These are phyloP conservation scores for Malus orientalis DNA, from an alignment of 306 rosid genomes.

Conservation along the genomic window DNA sequence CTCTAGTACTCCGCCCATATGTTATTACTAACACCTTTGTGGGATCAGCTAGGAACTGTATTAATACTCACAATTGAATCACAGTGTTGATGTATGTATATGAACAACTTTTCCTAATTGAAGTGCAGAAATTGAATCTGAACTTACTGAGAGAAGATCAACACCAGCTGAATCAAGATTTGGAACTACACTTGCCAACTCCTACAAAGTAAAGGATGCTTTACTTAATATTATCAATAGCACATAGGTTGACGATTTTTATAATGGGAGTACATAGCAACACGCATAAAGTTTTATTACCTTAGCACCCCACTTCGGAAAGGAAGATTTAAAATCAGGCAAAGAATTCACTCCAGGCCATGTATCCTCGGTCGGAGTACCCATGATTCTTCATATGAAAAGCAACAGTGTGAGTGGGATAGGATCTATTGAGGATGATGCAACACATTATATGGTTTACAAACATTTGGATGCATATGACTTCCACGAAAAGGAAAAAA, in stretches of 20 bases:
- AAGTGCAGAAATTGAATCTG: not conserved
- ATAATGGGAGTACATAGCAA: not conserved
- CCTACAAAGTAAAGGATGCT: constrained; percentile 39
- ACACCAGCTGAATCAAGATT: constrained; percentile 79
- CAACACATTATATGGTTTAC: not conserved
- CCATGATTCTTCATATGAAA: constrained; percentile 66
- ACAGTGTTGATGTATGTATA: not conserved
- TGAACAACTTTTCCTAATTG: not conserved
- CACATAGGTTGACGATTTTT: not conserved
- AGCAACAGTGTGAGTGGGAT: constrained; percentile 4
- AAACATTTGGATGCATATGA: not conserved
- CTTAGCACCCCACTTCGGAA: constrained; percentile 89
- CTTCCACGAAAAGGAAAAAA: not conserved
- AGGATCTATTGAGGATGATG: not conserved
- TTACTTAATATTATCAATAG: not conserved
- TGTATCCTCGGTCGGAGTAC: constrained; percentile 87
- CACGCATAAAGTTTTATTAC: constrained; percentile 27
- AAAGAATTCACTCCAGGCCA: constrained; percentile 98
- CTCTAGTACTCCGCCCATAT: not conserved
- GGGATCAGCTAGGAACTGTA: not conserved
- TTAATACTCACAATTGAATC: not conserved
- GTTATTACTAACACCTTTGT: not conserved
- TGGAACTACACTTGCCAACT: constrained; percentile 70
- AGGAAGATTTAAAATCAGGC: constrained; percentile 93
- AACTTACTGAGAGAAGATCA: constrained; percentile 86